A percentile compares a stretch with the other conserved stretches of the same genome.
Conservation (phyloP, 1,139 yeast species). For the Sugiyamaella castrensis region DNA sequence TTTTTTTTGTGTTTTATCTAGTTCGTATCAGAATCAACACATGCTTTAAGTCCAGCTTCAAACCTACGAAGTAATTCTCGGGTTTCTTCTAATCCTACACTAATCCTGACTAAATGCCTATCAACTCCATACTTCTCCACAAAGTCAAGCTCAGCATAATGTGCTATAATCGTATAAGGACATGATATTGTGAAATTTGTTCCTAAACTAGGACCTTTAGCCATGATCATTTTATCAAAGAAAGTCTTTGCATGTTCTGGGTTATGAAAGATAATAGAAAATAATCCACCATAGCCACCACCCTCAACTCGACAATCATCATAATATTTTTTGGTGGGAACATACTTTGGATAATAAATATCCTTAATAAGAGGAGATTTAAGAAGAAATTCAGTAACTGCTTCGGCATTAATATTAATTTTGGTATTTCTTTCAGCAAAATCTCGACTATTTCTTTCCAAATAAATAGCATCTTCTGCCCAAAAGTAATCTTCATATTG, state of each 20-base stretch:
- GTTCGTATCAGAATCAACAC: not conserved
- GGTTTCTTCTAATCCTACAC: constrained; percentile 65
- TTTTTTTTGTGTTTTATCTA: too few species aligned
- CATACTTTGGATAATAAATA: constrained; percentile 67
- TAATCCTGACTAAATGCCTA: constrained; percentile 70
- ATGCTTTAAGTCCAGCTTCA: constrained; percentile 35
- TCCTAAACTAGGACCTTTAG: constrained; percentile 94
- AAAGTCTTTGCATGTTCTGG: constrained; percentile 67
- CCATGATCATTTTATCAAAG: constrained; percentile 69
- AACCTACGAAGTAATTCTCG: constrained; percentile 43
- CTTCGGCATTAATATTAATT: constrained; percentile 65
- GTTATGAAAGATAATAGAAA: constrained; percentile 70
- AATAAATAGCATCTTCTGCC: constrained; percentile 90
- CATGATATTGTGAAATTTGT: constrained; percentile 90
- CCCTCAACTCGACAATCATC: constrained; percentile 72
- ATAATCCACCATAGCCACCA: constrained; percentile 86
- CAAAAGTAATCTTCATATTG: constrained; percentile 76
- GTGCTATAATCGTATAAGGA: constrained; percentile 89
- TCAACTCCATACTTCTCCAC: constrained; percentile 85
- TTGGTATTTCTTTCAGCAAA: constrained; percentile 64
- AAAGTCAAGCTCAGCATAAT: constrained; percentile 78
- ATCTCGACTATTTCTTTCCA: constrained; percentile 92
- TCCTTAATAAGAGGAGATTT: constrained; percentile 46
- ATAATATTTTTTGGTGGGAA: constrained; percentile 57
- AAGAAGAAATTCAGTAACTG: constrained; percentile 43